phyloP scores from a whole-genome alignment of 768 basidiomycete genomes.

The Termitomyces sp. region DNA sequence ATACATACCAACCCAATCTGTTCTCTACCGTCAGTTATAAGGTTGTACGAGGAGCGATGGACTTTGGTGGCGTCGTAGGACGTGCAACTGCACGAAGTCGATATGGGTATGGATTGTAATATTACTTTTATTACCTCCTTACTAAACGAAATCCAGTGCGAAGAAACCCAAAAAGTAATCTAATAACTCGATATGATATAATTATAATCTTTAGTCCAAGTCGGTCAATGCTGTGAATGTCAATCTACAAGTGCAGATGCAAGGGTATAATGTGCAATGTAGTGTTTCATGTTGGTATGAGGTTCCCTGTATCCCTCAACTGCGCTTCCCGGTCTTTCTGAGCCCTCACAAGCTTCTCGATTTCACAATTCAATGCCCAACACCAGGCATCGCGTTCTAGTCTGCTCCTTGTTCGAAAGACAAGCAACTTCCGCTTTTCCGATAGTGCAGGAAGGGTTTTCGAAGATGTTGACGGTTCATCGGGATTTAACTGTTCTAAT shows the following conservation, averaged over 20 bases:
- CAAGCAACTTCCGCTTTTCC: constrained; percentile 51
- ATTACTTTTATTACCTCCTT: not conserved
- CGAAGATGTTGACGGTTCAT: constrained; percentile 13
- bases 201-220: not conserved
- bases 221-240: not conserved
- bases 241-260: constrained; percentile 1
- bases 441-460: constrained; percentile 44
- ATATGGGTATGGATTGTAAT: constrained; percentile 65
- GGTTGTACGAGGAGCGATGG: constrained; percentile 86
- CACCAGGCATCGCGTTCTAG: constrained; percentile 94
- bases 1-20: not conserved
- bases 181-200: not conserved
- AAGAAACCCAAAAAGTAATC: constrained; percentile 85
- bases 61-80: constrained; percentile 87
- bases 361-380: constrained; percentile 88
- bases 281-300: constrained; percentile 30
- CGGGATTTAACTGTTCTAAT: constrained; percentile 20
- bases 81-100: constrained; percentile 78
- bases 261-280: constrained; percentile 7
- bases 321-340: constrained; percentile 60
- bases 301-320: constrained; percentile 58
- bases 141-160: constrained; percentile 31
- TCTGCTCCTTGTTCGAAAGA: constrained; percentile 74
- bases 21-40: constrained; percentile 68
- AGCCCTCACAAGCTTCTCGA: constrained; percentile 69